Evolutionary conservation across 345 rosid species (phyloP).

Genomic region (Eucalyptus decipiens): DNA sequence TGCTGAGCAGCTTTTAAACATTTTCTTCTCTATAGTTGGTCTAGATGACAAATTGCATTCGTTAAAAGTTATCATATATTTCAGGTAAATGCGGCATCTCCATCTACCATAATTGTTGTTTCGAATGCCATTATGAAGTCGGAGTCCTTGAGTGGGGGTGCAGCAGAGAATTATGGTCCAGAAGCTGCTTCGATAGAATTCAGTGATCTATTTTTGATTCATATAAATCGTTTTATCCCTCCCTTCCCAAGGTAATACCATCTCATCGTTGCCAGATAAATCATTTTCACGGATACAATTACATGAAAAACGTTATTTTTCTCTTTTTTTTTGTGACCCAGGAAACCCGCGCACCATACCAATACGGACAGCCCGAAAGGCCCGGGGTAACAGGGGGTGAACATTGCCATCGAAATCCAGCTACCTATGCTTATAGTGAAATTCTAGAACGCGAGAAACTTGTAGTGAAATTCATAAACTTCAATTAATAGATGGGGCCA

Average conservation of each 20-base stretch:
- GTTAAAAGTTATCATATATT: background rate
- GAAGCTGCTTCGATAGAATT: conserved; percentile 53
- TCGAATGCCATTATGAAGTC: conserved; percentile 67
- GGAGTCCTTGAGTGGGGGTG: conserved; percentile 38
- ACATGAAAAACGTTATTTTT: background rate
- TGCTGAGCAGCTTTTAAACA: background rate
- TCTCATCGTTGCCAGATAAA: background rate
- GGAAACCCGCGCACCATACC: too few species aligned
- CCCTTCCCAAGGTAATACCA: background rate
- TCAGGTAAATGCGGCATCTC: conserved; percentile 49
- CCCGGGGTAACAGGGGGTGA: too few species aligned
- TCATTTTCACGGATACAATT: background rate
- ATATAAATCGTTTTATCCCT: background rate
- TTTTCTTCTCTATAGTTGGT: background rate
- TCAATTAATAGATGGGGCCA: background rate
- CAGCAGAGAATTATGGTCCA: conserved; percentile 79
- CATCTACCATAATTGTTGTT: conserved; percentile 44
- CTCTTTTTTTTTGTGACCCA: too few species aligned
- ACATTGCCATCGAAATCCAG: background rate
- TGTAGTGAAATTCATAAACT: background rate
- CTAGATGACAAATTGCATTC: background rate
- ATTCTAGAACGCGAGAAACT: background rate
- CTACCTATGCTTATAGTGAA: background rate
- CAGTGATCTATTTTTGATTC: background rate
- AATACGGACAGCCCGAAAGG: too few species aligned